Evolutionary conservation across 441 rosid species (phyloP).

Genomic region (Pelargonium australe): DNA sequence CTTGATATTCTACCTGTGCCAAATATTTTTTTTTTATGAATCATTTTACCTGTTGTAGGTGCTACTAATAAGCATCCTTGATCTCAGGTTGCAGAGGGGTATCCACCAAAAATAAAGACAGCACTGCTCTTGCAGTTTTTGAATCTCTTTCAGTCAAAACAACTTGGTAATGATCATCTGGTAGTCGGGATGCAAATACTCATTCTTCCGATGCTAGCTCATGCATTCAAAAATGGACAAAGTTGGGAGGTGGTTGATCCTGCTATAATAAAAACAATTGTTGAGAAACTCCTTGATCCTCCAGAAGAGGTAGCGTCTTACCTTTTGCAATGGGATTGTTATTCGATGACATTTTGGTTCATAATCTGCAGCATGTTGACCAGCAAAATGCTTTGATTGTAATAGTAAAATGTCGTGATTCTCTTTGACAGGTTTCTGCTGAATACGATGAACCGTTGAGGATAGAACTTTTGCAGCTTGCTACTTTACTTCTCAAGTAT

Average conservation of each 20-base stretch:
- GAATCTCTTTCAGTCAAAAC: conserved; percentile 82
- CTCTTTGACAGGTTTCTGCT: conserved; percentile 72
- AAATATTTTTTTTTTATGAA: background rate
- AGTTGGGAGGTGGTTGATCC: conserved; percentile 96
- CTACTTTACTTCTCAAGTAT: conserved; percentile 92
- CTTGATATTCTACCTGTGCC: conserved; percentile 5
- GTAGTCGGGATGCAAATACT: conserved; percentile 98
- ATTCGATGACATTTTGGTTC: conserved; percentile 10
- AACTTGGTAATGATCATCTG: conserved; percentile 81
- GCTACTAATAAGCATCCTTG: conserved; percentile 14
- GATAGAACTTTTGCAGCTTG: conserved; percentile 97
- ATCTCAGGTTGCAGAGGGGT: conserved; percentile 88
- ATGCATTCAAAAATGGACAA: conserved; percentile 82
- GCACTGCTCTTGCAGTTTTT: conserved; percentile 75
- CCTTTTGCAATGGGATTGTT: conserved; percentile 1
- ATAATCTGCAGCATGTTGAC: background rate
- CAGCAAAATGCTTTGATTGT: conserved; percentile 12
- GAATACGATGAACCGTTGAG: conserved; percentile 96
- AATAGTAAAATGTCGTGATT: conserved; percentile 16
- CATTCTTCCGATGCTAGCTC: conserved; percentile 94
- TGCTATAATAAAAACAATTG: conserved; percentile 75
- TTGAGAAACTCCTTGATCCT: conserved; percentile 98
- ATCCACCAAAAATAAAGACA: conserved; percentile 72
- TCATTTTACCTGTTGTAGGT: conserved; percentile 6
- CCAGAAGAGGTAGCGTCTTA: conserved; percentile 75